Percentiles rank a stretch among this genome's conserved stretches.
phyloP scores from a whole-genome alignment of 257 asterid genomes.

The Solanum habrochaites region DNA sequence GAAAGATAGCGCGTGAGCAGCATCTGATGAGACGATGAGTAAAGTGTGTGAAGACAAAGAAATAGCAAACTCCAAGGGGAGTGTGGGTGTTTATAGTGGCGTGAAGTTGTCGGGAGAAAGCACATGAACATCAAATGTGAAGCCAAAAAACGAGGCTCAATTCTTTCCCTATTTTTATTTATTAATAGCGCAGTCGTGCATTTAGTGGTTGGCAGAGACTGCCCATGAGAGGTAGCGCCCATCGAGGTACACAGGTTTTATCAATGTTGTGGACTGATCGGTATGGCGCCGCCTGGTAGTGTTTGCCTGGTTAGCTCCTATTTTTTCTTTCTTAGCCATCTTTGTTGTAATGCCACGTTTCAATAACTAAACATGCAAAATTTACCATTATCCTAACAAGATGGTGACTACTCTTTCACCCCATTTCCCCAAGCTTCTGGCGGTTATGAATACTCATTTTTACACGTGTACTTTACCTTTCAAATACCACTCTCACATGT shows the following conservation, averaged over 20 bases:
- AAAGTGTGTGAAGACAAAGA: not conserved
- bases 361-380: not conserved
- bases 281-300: not conserved
- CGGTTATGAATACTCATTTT: not conserved
- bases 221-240: not conserved
- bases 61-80: not conserved
- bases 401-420: not conserved
- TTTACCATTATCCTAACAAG: not conserved
- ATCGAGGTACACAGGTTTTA: not conserved
- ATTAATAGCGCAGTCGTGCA: not conserved
- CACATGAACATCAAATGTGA: not conserved
- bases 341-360: not conserved
- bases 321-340: not conserved
- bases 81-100: not conserved
- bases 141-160: not conserved
- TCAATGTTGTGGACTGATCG: not conserved
- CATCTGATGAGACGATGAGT: not conserved
- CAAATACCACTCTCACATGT: not conserved
- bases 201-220: not conserved
- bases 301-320: not conserved
- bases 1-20: not conserved
- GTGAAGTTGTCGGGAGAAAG: not conserved
- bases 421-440: not conserved
- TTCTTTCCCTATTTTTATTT: not conserved
- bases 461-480: not conserved